Evolutionary conservation across 257 asterid genomes (phyloP).

Genomic region (Plantago ovata): DNA sequence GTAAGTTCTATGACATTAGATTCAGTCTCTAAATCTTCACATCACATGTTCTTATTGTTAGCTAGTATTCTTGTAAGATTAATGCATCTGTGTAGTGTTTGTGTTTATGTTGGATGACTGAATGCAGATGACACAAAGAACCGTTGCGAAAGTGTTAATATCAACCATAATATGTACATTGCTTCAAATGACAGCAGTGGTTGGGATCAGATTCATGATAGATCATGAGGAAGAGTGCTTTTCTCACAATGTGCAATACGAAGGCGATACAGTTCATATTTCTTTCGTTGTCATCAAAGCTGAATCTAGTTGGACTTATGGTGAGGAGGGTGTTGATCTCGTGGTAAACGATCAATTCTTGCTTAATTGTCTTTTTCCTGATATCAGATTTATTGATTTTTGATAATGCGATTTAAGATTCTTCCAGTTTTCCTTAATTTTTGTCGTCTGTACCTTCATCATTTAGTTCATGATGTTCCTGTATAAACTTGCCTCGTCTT

Average conservation of each 20-base stretch:
- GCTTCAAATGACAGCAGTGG: constrained; percentile 24
- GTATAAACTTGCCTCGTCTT: background rate
- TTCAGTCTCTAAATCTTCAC: background rate
- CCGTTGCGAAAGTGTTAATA: background rate
- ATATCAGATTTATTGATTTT: background rate
- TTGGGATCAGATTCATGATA: constrained; percentile 72
- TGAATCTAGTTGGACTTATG: constrained; percentile 56
- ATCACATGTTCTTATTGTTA: background rate
- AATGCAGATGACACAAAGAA: constrained; percentile 21
- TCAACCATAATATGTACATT: constrained; percentile 13
- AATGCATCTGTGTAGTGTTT: background rate
- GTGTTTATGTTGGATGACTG: background rate
- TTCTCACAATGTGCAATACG: constrained; percentile 56
- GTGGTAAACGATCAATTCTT: constrained; percentile 30
- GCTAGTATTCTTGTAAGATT: background rate
- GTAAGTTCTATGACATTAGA: constrained; percentile 11
- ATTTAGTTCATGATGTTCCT: background rate
- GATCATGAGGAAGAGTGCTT: constrained; percentile 76
- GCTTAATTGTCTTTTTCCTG: background rate
- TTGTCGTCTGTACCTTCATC: background rate
- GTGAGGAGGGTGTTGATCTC: constrained; percentile 70
- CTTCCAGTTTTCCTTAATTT: background rate
- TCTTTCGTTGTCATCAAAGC: constrained; percentile 79
- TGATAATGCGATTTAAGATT: background rate
- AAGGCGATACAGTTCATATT: constrained; percentile 61